These are phyloP conservation scores for Phylloporus scabripes DNA, from an alignment of 768 basidiomycete species.

Conservation along the genomic window DNA sequence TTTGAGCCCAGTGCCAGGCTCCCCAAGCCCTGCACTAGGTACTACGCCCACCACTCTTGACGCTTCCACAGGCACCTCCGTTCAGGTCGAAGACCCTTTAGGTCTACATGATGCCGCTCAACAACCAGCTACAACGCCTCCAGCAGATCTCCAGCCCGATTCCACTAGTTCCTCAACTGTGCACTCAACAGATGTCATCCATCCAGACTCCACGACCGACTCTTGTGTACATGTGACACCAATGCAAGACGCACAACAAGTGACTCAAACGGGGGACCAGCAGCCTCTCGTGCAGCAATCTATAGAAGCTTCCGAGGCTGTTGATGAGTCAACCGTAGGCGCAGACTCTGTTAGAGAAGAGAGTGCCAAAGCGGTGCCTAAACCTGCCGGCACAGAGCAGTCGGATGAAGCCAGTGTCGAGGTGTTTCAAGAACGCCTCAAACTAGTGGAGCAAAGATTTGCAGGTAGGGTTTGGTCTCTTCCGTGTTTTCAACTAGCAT, in stretches of 20 bases:
- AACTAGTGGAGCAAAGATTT: conserved; percentile 73
- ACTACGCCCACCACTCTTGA: neutral
- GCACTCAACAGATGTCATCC: neutral
- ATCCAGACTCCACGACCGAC: neutral
- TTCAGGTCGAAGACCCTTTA: conserved; percentile 1
- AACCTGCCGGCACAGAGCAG: neutral
- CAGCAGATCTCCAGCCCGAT: neutral
- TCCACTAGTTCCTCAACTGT: neutral
- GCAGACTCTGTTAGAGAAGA: conserved; percentile 1
- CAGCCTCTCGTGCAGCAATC: neutral
- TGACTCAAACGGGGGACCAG: neutral
- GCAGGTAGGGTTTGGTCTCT: conserved; percentile 41
- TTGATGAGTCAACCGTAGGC: neutral
- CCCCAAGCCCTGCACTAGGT: conserved; percentile 20
- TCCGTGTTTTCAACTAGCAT: neutral
- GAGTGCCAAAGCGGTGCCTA: neutral
- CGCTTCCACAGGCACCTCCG: neutral
- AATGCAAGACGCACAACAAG: conserved; percentile 1
- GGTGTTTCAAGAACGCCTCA: conserved; percentile 57
- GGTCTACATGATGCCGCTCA: conserved; percentile 1
- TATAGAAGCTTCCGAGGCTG: neutral
- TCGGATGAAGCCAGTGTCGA: conserved; percentile 40
- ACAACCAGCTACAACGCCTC: neutral
- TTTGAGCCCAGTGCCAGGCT: conserved; percentile 41
- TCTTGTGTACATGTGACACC: neutral